Percentiles rank a stretch among this genome's conserved stretches.
Evolutionary conservation across 305 asterid species (phyloP).

Genomic region (Fraxinus greggii): DNA sequence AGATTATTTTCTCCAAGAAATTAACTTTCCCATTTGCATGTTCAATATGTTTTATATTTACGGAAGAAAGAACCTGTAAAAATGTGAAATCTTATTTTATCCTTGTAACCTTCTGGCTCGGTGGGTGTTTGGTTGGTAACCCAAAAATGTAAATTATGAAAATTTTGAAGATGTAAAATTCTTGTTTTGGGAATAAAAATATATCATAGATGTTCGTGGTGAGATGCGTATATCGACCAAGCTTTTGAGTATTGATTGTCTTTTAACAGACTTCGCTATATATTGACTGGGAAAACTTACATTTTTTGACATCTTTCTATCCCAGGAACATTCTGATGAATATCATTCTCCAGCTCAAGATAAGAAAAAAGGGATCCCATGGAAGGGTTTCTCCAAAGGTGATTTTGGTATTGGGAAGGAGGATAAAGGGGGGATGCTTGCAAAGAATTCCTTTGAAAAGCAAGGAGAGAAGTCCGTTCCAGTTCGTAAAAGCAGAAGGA

Average conservation of each 20-base stretch:
- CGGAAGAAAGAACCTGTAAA: not conserved
- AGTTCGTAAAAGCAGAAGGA: conserved; percentile 82
- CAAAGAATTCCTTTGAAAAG: conserved; percentile 42
- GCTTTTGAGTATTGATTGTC: conserved; percentile 17
- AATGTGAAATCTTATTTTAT: not conserved
- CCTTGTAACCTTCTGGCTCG: not conserved
- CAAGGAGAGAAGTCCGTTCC: conserved; percentile 58
- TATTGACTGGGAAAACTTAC: conserved; percentile 15
- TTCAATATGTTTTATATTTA: not conserved
- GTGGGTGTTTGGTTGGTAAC: not conserved
- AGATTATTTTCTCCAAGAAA: not conserved
- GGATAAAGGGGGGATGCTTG: conserved; percentile 43
- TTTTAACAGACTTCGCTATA: conserved; percentile 16
- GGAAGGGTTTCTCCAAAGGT: conserved; percentile 59
- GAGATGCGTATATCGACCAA: conserved; percentile 4
- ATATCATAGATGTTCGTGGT: conserved; percentile 3
- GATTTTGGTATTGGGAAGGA: conserved; percentile 49
- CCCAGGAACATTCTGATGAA: conserved; percentile 62
- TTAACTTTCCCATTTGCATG: not conserved
- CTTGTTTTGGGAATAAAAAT: not conserved
- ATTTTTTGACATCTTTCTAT: conserved; percentile 25
- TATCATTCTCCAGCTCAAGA: conserved; percentile 44
- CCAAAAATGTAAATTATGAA: conserved; percentile 5
- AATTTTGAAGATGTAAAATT: not conserved
- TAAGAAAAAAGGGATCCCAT: conserved; percentile 58